These are phyloP conservation scores for Phlyctochytrium bullatum DNA, from an alignment of 192 early-diverging fungal species.

Conservation along the genomic window DNA sequence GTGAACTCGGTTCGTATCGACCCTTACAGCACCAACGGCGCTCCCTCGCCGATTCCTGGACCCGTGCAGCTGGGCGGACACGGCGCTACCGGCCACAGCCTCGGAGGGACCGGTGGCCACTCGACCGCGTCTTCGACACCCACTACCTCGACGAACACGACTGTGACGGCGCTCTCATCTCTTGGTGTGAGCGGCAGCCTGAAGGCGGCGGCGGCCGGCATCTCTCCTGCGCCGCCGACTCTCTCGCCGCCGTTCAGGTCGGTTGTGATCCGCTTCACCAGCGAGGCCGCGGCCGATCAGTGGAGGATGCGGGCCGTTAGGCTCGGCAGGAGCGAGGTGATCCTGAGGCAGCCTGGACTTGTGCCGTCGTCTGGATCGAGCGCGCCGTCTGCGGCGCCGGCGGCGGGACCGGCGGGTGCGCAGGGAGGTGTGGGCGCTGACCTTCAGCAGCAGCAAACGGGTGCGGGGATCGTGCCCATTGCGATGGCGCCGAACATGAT, in stretches of 20 bases:
- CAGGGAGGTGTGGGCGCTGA: too few relatives aligned
- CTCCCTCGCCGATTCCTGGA: neutral
- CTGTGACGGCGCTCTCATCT: too few relatives aligned
- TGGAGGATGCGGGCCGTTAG: conserved; percentile 2
- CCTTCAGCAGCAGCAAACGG: too few relatives aligned
- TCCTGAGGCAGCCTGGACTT: neutral
- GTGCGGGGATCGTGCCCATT: too few relatives aligned
- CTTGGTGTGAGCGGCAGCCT: neutral
- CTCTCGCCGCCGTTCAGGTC: too few relatives aligned
- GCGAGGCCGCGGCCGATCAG: neutral
- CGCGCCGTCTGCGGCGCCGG: too few relatives aligned
- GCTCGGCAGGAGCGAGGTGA: conserved; percentile 2
- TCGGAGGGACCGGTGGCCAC: neutral
- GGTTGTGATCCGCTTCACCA: neutral
- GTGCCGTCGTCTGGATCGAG: neutral
- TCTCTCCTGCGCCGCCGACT: too few relatives aligned
- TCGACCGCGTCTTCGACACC: neutral
- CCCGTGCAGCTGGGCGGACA: too few relatives aligned
- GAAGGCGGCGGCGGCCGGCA: neutral
- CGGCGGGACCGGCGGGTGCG: too few relatives aligned
- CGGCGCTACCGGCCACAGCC: too few relatives aligned
- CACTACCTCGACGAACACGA: neutral
- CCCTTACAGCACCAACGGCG: neutral
- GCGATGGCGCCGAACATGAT: too few relatives aligned
- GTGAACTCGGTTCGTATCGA: conserved; percentile 3